A percentile compares a stretch with the other conserved stretches of the same genome.
Conservation (phyloP, 2,329 filamentous ascomycete genomes). For the Microthyrium microscopicum region DNA sequence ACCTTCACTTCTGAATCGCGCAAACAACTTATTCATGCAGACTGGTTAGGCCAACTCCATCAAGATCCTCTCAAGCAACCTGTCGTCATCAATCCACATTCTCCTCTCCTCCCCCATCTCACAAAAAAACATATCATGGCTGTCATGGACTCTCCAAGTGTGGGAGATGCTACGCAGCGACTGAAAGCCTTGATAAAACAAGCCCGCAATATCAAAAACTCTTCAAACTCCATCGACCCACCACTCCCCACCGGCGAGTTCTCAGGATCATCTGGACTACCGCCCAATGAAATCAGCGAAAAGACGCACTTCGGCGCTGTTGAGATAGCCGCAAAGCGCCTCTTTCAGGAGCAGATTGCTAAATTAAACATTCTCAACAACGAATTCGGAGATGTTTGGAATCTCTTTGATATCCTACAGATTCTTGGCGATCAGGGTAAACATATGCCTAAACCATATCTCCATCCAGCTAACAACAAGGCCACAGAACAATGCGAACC, state of each 20-base stretch:
- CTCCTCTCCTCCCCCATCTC: too few relatives aligned
- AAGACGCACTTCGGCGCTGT: constrained; percentile 49
- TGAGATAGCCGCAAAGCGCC: constrained; percentile 66
- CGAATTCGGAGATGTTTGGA: constrained; percentile 74
- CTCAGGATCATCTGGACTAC: constrained; percentile 14
- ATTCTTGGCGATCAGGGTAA: constrained; percentile 69
- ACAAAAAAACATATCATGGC: constrained; percentile 19
- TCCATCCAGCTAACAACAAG: constrained; percentile 20
- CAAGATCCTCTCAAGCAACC: too few relatives aligned
- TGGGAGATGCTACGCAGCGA: constrained; percentile 16
- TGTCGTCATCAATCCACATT: too few relatives aligned
- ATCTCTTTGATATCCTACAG: constrained; percentile 80
- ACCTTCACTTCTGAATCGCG: too few relatives aligned
- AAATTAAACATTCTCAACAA: constrained; percentile 60
- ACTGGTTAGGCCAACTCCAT: too few relatives aligned
- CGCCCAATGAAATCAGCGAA: constrained; percentile 21
- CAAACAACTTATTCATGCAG: too few relatives aligned
- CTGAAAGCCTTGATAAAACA: constrained; percentile 24
- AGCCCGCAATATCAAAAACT: constrained; percentile 23
- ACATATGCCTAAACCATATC: constrained; percentile 21
- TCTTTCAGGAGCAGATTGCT: constrained; percentile 65
- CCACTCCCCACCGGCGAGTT: constrained; percentile 26
- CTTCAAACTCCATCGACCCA: constrained; percentile 24
- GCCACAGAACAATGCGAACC: constrained; percentile 45
- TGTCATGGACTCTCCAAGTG: constrained; percentile 13